These are phyloP conservation scores for Sclerotinia glacialis DNA, from an alignment of 2,329 filamentous ascomycete species.

Conservation along the genomic window DNA sequence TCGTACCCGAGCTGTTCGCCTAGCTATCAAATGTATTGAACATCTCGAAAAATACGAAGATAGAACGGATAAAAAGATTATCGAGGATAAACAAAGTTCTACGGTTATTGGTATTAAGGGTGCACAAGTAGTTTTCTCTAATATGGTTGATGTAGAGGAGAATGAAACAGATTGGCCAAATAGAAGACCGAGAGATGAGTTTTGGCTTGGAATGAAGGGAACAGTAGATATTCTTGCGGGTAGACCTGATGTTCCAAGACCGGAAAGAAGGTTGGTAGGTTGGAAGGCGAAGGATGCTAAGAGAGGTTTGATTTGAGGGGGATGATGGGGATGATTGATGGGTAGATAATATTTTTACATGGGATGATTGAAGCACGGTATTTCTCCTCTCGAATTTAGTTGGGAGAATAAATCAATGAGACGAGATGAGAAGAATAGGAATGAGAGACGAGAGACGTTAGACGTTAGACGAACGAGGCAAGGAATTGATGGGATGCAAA, in stretches of 20 bases:
- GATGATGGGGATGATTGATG: background rate
- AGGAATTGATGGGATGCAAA: background rate
- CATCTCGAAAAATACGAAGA: slow-evolving; percentile 78
- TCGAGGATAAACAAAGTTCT: slow-evolving; percentile 68
- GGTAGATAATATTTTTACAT: background rate
- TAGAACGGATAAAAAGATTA: slow-evolving; percentile 64
- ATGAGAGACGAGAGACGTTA: background rate
- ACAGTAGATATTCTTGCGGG: slow-evolving; percentile 84
- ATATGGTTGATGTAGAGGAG: slow-evolving; percentile 77
- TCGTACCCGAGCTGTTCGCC: slow-evolving; percentile 82
- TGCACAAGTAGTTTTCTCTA: slow-evolving; percentile 81
- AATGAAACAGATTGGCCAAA: slow-evolving; percentile 92
- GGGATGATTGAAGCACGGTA: too few species aligned
- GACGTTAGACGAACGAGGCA: background rate
- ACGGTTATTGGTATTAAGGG: slow-evolving; percentile 91
- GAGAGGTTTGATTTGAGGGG: slow-evolving; percentile 23
- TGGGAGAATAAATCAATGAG: background rate
- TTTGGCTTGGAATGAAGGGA: slow-evolving; percentile 78
- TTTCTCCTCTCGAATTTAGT: too few species aligned
- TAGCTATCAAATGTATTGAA: slow-evolving; percentile 92
- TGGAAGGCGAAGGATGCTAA: slow-evolving; percentile 27
- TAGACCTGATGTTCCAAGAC: slow-evolving; percentile 50
- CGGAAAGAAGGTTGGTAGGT: slow-evolving; percentile 47
- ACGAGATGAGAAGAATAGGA: background rate
- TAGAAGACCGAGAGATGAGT: slow-evolving; percentile 76